A percentile compares a stretch with the other conserved stretches of the same genome.
Evolutionary conservation across 805 yeast genomes (phyloP).

Genomic region (Wickerhamiella galacta): DNA sequence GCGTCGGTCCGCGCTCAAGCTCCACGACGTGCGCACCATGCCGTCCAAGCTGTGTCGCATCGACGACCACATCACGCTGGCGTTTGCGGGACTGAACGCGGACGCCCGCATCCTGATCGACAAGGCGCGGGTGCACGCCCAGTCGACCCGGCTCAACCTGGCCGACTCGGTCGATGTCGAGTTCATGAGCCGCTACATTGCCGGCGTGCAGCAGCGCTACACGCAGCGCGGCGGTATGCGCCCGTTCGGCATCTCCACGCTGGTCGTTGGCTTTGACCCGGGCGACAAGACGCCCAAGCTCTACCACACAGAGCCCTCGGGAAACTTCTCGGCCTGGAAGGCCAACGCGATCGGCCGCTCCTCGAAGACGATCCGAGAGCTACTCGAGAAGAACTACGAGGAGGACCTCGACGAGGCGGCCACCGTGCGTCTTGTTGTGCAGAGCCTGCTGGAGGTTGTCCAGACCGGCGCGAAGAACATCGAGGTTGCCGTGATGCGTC

Average conservation of each 20-base stretch:
- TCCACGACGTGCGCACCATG: constrained; percentile 92
- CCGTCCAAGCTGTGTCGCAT: constrained; percentile 86
- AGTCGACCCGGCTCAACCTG: constrained; percentile 79
- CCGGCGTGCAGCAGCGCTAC: constrained; percentile 94
- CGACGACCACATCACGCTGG: constrained; percentile 78
- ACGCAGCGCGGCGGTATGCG: constrained; percentile 98
- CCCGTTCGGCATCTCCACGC: constrained; percentile 91
- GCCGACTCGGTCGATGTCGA: constrained; percentile 90
- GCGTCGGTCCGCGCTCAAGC: constrained; percentile 82
- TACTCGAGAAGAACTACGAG: constrained; percentile 73
- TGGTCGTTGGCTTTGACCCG: constrained; percentile 90
- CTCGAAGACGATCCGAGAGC: constrained; percentile 87
- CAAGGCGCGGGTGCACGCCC: constrained; percentile 92
- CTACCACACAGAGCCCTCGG: constrained; percentile 94
- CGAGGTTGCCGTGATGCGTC: constrained; percentile 75
- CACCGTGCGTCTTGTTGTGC: constrained; percentile 66
- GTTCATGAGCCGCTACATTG: constrained; percentile 82
- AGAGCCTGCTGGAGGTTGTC: constrained; percentile 83
- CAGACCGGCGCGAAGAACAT: constrained; percentile 96
- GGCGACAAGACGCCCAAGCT: constrained; percentile 66
- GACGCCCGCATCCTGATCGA: constrained; percentile 91
- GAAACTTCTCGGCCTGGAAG: constrained; percentile 94
- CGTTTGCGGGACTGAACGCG: constrained; percentile 97
- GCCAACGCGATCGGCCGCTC: constrained; percentile 95
- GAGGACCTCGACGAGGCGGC: constrained; percentile 46